These are phyloP conservation scores for Alternaria atra DNA, from an alignment of 2,329 filamentous ascomycete species.

Conservation along the genomic window DNA sequence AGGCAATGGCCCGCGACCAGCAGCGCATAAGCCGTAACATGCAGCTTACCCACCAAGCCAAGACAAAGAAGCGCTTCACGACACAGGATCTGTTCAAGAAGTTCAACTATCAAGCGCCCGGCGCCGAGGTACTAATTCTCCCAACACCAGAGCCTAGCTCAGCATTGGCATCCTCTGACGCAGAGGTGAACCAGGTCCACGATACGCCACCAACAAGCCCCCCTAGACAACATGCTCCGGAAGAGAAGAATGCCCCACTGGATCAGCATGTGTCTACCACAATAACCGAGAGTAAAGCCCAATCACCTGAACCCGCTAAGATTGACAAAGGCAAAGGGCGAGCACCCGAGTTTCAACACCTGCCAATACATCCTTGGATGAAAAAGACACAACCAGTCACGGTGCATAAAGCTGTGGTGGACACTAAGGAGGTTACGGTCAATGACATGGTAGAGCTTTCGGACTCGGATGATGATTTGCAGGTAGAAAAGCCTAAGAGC, in stretches of 20 bases:
- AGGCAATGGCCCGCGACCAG: slow-evolving; percentile 95
- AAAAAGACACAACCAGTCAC: slow-evolving; percentile 19
- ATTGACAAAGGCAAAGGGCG: slow-evolving; percentile 70
- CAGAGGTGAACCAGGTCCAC: slow-evolving; percentile 47
- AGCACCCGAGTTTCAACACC: slow-evolving; percentile 53
- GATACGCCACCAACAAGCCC: slow-evolving; percentile 59
- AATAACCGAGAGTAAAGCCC: slow-evolving; percentile 2
- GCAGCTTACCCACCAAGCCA: slow-evolving; percentile 88
- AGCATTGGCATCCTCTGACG: slow-evolving; percentile 70
- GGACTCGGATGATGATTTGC: slow-evolving; percentile 69
- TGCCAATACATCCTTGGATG: slow-evolving; percentile 40
- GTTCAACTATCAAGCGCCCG: slow-evolving; percentile 74
- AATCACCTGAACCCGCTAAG: slow-evolving; percentile 29
- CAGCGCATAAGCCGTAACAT: slow-evolving; percentile 89
- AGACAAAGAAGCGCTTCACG: slow-evolving; percentile 86
- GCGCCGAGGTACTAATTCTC: slow-evolving; percentile 20
- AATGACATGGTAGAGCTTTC: slow-evolving; percentile 50
- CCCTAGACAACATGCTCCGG: slow-evolving; percentile 30
- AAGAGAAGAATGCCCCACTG: slow-evolving; percentile 10
- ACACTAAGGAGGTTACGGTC: slow-evolving; percentile 1
- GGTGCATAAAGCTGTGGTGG: slow-evolving; percentile 26
- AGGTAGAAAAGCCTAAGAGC: slow-evolving; percentile 62
- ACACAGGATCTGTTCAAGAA: slow-evolving; percentile 83
- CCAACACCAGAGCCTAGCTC: slow-evolving; percentile 52
- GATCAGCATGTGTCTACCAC: slow-evolving; percentile 9